Percentiles rank a stretch among this genome's conserved stretches.
These are phyloP conservation scores for Prunus fruticosa DNA, from an alignment of 306 rosid genomes.

Conservation along the genomic window DNA sequence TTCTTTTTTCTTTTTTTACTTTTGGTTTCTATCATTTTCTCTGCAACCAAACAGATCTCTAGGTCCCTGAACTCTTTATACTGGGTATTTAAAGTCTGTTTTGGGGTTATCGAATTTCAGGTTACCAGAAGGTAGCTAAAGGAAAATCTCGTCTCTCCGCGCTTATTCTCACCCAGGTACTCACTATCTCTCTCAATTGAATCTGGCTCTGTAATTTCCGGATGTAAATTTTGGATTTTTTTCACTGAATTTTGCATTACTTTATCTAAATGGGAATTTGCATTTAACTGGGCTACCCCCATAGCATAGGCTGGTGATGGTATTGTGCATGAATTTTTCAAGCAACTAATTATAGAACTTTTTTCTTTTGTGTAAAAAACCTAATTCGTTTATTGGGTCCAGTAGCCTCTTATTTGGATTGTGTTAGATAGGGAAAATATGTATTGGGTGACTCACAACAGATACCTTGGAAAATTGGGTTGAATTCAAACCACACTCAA, in stretches of 20 bases:
- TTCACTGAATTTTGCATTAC: background rate
- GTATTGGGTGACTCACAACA: background rate
- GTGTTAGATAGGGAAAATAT: background rate
- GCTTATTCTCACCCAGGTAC: slow-evolving; percentile 58
- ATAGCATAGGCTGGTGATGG: background rate
- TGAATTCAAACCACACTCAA: background rate
- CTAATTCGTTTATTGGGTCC: background rate
- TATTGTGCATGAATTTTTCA: background rate
- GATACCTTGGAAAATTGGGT: background rate
- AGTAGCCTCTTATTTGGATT: background rate
- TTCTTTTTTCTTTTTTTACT: background rate
- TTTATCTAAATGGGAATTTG: background rate
- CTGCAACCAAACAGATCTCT: background rate
- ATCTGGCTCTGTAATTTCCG: background rate
- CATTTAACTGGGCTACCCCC: background rate
- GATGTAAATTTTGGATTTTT: background rate
- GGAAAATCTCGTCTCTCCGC: slow-evolving; percentile 55
- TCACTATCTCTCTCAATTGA: background rate
- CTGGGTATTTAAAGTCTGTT: background rate
- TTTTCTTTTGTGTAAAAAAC: background rate
- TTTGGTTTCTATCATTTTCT: slow-evolving; percentile 11
- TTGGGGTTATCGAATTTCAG: slow-evolving; percentile 28
- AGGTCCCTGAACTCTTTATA: background rate
- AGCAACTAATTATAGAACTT: background rate
- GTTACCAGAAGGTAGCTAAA: slow-evolving; percentile 81